Conservation (phyloP, 305 asterid genomes). For the Salvia sclarea region DNA sequence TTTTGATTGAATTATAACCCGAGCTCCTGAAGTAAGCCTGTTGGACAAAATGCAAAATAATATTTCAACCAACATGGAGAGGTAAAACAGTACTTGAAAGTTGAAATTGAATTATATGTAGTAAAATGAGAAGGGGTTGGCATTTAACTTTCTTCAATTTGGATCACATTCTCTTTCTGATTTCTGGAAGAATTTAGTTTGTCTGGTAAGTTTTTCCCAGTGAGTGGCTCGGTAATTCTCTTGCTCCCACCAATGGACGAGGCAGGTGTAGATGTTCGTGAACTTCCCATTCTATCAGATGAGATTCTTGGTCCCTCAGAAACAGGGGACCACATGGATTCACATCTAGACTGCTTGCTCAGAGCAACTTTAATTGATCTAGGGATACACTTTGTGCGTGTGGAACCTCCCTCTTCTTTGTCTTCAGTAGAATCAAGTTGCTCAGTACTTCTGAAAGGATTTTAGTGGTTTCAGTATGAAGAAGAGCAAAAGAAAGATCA, state of each 20-base stretch:
- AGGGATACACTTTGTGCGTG: constrained; percentile 79
- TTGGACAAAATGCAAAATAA: constrained; percentile 26
- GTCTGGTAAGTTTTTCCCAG: constrained; percentile 38
- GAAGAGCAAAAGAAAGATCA: too few relatives aligned
- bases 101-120: not conserved
- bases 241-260: constrained; percentile 74
- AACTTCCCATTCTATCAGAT: constrained; percentile 58
- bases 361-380: constrained; percentile 70
- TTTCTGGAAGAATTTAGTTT: constrained; percentile 49
- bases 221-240: constrained; percentile 62
- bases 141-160: constrained; percentile 93
- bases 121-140: constrained; percentile 22
- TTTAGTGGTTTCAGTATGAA: constrained; percentile 13
- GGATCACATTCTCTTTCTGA: constrained; percentile 58
- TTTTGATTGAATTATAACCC: constrained; percentile 80
- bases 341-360: constrained; percentile 77
- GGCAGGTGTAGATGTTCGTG: constrained; percentile 54
- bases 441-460: constrained; percentile 51
- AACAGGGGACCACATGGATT: constrained; percentile 85
- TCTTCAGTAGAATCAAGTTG: constrained; percentile 57
- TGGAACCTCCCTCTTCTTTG: constrained; percentile 49
- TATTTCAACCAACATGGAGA: constrained; percentile 38
- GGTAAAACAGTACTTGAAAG: constrained; percentile 4
- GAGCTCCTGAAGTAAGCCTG: constrained; percentile 99
- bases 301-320: constrained; percentile 88